A percentile compares a stretch with the other conserved stretches of the same genome.
Conservation (phyloP, 2,329 filamentous ascomycete genomes). For the Zasmidium citrigriseum region DNA sequence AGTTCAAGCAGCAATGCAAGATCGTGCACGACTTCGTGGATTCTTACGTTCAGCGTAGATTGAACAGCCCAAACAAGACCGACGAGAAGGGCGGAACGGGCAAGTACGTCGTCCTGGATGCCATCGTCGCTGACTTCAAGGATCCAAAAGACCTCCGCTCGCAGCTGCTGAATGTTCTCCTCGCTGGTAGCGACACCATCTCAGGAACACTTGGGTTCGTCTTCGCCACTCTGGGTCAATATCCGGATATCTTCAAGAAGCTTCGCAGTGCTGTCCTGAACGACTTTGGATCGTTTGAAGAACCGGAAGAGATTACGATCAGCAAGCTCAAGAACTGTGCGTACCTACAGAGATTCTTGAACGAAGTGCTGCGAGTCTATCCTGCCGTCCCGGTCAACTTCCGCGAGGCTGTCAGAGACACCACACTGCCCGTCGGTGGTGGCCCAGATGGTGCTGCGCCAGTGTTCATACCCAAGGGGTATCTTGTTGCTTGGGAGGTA, state of each 20-base stretch:
- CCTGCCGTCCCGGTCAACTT: not conserved
- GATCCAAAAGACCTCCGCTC: constrained; percentile 4
- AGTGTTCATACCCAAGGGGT: constrained; percentile 15
- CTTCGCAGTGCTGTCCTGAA: not conserved
- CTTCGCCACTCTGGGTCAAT: not conserved
- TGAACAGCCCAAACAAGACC: not conserved
- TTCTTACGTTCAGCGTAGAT: not conserved
- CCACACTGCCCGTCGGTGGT: constrained; percentile 1
- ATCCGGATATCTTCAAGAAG: constrained; percentile 5
- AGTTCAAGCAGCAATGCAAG: constrained; percentile 1
- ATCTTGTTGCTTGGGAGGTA: constrained; percentile 19
- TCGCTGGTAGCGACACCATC: not conserved
- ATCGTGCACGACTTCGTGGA: constrained; percentile 5
- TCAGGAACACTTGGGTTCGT: not conserved
- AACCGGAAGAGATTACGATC: constrained; percentile 8
- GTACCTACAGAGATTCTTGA: not conserved
- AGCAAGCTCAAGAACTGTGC: not conserved
- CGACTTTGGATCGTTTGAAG: constrained; percentile 1
- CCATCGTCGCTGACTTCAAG: not conserved
- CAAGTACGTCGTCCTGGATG: constrained; percentile 6
- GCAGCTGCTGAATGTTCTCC: constrained; percentile 7
- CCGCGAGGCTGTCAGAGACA: not conserved
- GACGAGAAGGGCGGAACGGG: not conserved
- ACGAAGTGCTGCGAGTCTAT: constrained; percentile 47
- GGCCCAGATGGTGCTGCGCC: constrained; percentile 3